Evolutionary conservation across 352 stramenopile genomes (phyloP).

Genomic region (Pythium plurisporium): DNA sequence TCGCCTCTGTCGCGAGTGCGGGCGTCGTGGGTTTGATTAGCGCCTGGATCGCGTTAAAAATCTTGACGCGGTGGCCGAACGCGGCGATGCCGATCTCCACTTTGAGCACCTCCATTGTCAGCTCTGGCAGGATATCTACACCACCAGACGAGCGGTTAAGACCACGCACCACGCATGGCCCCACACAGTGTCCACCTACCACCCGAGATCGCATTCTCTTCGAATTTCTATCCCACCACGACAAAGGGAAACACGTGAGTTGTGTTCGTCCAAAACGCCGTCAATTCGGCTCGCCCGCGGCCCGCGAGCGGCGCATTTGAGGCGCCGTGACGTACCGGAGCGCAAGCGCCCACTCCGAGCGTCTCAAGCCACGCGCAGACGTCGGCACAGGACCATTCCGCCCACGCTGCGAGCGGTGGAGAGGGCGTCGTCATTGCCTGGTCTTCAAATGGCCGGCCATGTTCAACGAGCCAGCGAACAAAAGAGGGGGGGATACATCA

Average conservation of each 20-base stretch:
- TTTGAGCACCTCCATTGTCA: constrained; percentile 58
- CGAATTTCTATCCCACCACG: constrained; percentile 14
- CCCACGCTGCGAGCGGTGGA: not conserved
- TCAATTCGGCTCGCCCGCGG: not conserved
- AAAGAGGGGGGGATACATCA: not conserved
- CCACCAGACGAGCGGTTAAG: not conserved
- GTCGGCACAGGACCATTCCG: constrained; percentile 16
- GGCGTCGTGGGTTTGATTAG: constrained; percentile 13
- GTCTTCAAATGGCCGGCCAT: not conserved
- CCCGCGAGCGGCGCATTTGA: not conserved
- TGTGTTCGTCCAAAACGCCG: not conserved
- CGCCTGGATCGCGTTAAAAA: constrained; percentile 51
- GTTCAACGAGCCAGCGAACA: constrained; percentile 23
- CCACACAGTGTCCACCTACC: constrained; percentile 4
- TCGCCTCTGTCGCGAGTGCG: no score
- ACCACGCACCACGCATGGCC: not conserved
- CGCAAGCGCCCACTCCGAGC: constrained; percentile 15
- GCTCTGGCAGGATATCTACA: constrained; percentile 49
- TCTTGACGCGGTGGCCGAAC: constrained; percentile 56
- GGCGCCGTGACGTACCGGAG: constrained; percentile 6
- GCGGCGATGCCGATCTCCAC: constrained; percentile 58
- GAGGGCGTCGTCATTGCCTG: constrained; percentile 3
- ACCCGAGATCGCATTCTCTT: constrained; percentile 23
- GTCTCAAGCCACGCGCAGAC: constrained; percentile 26
- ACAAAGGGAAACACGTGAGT: not conserved